Evolutionary conservation across 495 filamentous ascomycete species (phyloP).

Genomic region (Hypoxylon rickii): DNA sequence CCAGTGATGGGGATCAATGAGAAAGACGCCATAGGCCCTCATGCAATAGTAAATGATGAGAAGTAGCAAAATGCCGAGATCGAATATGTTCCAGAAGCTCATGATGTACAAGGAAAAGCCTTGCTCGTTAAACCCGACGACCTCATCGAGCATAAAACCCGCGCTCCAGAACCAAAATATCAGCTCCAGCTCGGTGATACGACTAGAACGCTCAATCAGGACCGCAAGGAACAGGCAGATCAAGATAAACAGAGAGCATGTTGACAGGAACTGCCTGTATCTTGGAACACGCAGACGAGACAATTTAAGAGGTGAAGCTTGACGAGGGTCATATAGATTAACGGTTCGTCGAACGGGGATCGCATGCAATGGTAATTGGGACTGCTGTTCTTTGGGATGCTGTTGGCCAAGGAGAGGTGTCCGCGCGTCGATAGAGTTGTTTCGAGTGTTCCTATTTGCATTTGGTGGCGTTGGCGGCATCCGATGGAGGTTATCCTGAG

Average conservation of each 20-base stretch:
- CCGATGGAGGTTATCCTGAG: conserved; percentile 80
- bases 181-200: conserved; percentile 80
- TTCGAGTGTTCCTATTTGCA: conserved; percentile 15
- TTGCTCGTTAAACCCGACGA: conserved; percentile 90
- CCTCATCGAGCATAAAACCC: conserved; percentile 95
- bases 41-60: conserved; percentile 87
- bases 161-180: conserved; percentile 97
- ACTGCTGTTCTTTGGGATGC: conserved; percentile 42
- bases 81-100: conserved; percentile 96
- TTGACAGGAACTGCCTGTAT: conserved; percentile 87
- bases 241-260: conserved; percentile 77
- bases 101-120: conserved; percentile 93
- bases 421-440: conserved; percentile 35
- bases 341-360: conserved; percentile 70
- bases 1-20: conserved; percentile 69
- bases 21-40: conserved; percentile 80
- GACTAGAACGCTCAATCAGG: conserved; percentile 65
- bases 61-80: conserved; percentile 84
- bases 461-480: conserved; percentile 31
- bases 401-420: conserved; percentile 52
- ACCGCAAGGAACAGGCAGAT: conserved; percentile 84
- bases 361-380: conserved; percentile 37
- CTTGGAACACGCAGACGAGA: conserved; percentile 86
- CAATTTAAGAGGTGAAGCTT: conserved; percentile 88
- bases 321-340: conserved; percentile 84